Conservation (phyloP, 768 basidiomycete species). For the Asterophora parasitica region DNA sequence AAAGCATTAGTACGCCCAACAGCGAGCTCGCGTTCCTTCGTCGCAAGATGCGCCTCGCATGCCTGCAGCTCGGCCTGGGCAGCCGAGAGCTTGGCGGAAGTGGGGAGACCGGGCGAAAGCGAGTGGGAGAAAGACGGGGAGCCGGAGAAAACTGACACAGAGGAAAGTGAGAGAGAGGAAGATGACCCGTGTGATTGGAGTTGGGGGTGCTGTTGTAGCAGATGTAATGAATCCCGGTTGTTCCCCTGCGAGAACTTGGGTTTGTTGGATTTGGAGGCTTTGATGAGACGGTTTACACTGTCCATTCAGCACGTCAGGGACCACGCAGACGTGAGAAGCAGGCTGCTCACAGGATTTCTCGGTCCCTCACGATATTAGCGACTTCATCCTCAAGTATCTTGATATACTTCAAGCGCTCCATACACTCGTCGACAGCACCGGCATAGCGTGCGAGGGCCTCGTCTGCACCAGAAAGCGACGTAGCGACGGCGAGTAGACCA, state of each 20-base stretch:
- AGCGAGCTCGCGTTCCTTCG: conserved; percentile 64
- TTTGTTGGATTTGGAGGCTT: conserved; percentile 59
- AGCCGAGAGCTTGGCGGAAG: conserved; percentile 49
- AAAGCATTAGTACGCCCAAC: conserved; percentile 48
- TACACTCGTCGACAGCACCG: conserved; percentile 59
- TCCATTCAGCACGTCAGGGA: neutral
- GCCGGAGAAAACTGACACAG: conserved; percentile 25
- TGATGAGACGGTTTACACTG: conserved; percentile 77
- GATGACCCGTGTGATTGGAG: conserved; percentile 29
- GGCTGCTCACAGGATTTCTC: conserved; percentile 70
- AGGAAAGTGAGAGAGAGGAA: conserved; percentile 38
- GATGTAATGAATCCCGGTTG: conserved; percentile 26
- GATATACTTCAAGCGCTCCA: conserved; percentile 52
- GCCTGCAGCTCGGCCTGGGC: conserved; percentile 80
- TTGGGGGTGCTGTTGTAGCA: conserved; percentile 25
- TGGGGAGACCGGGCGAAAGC: conserved; percentile 13
- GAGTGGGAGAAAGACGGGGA: conserved; percentile 14
- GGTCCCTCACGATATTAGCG: conserved; percentile 61
- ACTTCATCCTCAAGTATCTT: conserved; percentile 73
- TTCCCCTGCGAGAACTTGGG: conserved; percentile 32
- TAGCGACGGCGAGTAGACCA: conserved; percentile 53
- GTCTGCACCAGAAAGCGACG: conserved; percentile 57
- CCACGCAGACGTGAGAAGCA: neutral
- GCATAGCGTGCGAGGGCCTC: conserved; percentile 64
- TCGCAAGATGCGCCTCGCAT: conserved; percentile 69